Conservation (phyloP, 2,329 filamentous ascomycete species). For the Fusarium newnesense region DNA sequence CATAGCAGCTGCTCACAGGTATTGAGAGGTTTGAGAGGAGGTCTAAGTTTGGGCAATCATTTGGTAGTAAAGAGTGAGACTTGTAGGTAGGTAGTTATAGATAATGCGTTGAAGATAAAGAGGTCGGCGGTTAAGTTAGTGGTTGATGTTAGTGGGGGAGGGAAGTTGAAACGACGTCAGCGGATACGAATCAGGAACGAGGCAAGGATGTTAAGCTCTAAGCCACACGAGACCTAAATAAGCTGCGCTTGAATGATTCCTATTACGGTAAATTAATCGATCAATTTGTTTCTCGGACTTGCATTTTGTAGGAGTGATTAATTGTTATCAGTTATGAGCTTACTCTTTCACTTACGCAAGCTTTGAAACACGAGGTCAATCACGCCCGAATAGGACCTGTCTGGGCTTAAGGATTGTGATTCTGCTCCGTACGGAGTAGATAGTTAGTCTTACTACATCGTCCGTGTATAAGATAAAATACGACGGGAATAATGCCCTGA, state of each 20-base stretch:
- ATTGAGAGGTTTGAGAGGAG: not conserved
- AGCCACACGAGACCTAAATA: slow-evolving; percentile 10
- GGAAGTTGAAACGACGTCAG: slow-evolving; percentile 28
- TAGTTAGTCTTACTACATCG: not conserved
- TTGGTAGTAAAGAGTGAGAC: not conserved
- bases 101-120: not conserved
- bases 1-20: slow-evolving; percentile 35
- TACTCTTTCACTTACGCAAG: not conserved
- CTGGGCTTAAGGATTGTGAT: not conserved
- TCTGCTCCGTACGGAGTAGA: not conserved
- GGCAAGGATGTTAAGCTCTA: slow-evolving; percentile 2
- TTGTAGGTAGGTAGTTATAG: not conserved
- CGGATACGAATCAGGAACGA: slow-evolving; percentile 23
- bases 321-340: not conserved
- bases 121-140: not conserved
- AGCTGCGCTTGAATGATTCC: slow-evolving; percentile 1
- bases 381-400: not conserved
- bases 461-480: not conserved
- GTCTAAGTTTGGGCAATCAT: not conserved
- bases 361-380: not conserved
- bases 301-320: not conserved
- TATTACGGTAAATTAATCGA: not conserved
- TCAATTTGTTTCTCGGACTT: not conserved
- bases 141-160: slow-evolving; percentile 17
- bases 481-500: slow-evolving; percentile 17